Evolutionary conservation across 495 filamentous ascomycete species (phyloP), one percentile per base, ranked within the genome.

Genomic region (Penicillium turbatum): DNA sequence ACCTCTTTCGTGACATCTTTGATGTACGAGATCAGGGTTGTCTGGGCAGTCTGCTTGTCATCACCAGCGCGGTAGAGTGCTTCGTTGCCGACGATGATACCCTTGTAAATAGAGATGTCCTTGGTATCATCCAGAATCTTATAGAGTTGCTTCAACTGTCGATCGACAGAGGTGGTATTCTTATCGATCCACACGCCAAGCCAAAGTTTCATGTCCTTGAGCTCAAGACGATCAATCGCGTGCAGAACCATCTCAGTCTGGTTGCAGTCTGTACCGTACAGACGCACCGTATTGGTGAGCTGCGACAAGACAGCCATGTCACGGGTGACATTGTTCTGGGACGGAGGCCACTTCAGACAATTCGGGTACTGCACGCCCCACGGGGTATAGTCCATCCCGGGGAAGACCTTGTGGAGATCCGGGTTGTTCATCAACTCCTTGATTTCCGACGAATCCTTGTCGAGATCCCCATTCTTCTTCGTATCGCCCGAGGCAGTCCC

Each of bases 191-290:
- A 98, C 16, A 97, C 92, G 12, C 93, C 93, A 16, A 97, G 78
- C 93, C 93, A 97, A 56, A 98, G 77, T 60, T 93, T 96, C 75
- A 96, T 85, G 59, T 86, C 80, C 17, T 83, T 81, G 47, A 96
- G 69, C 31, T 81, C 80, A 30, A 97, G 78, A 45, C 78, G 79
- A 47, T 86, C 76, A 63, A 98, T 85, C 6, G 91, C 83, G 61
- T 92, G 84, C 36, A 97, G 79, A 1, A 93, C 86, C 89, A 97
- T 90, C 65, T 96, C 84, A 0, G 93, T 97, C 69, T 97, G 92
- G 66, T 97, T 97, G 79, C 93, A 98, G 71, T 98, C 93, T 13
- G 89, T 97, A 21, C 93, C 93, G 66, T 98, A 98, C 12, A 97
- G 79, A 1, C 92, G 88, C 38, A 98, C 79, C 2, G 82, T 86